Evolutionary conservation across 2,329 filamentous ascomycete genomes (phyloP).

Genomic region (Epichloe uncinata): DNA sequence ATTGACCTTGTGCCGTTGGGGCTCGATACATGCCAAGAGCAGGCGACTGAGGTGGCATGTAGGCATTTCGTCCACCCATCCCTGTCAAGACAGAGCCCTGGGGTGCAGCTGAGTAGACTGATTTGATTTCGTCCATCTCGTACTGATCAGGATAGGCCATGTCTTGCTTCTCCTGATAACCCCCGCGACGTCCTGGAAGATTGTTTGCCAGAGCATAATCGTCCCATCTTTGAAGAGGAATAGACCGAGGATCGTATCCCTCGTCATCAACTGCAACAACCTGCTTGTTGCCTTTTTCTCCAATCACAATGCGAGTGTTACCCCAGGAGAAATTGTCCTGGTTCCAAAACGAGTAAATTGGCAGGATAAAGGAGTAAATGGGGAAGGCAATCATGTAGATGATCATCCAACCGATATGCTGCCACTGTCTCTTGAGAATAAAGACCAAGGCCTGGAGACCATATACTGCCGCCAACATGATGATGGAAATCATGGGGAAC

Average conservation of each 20-base stretch:
- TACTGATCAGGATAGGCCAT: slow-evolving; percentile 63
- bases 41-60: slow-evolving; percentile 75
- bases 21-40: slow-evolving; percentile 46
- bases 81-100: slow-evolving; percentile 80
- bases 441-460: slow-evolving; percentile 94
- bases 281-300: slow-evolving; percentile 82
- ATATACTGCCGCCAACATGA: slow-evolving; percentile 83
- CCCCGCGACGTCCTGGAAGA: slow-evolving; percentile 82
- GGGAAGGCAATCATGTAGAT: slow-evolving; percentile 96
- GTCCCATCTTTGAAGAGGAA: slow-evolving; percentile 93
- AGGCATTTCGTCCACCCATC: slow-evolving; percentile 58
- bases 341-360: slow-evolving; percentile 98
- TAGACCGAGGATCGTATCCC: slow-evolving; percentile 78
- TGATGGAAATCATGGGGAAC: slow-evolving; percentile 76
- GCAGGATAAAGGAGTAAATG: slow-evolving; percentile 81
- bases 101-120: slow-evolving; percentile 84
- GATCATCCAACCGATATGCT: slow-evolving; percentile 98
- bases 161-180: slow-evolving; percentile 50
- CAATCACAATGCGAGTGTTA: slow-evolving; percentile 94
- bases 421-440: slow-evolving; percentile 93
- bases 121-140: slow-evolving; percentile 97
- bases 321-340: slow-evolving; percentile 99
- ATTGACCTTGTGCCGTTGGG: slow-evolving; percentile 32
- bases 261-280: slow-evolving; percentile 78
- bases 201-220: slow-evolving; percentile 82